Base-by-base conservation (phyloP, 257 asterid species). In the Orobanche coerulescens region DNA sequence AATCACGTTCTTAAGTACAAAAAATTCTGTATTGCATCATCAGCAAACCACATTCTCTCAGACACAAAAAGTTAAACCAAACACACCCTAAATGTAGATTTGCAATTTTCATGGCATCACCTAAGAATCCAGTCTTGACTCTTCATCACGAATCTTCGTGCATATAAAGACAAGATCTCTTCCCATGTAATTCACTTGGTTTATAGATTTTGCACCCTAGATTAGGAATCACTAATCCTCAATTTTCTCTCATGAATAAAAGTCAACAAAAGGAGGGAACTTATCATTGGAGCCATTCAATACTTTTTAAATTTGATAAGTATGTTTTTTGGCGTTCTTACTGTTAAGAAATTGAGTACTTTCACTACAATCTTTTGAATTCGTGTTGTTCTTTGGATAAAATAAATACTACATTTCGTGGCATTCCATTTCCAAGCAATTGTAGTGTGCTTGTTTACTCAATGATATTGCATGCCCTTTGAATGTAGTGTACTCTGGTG, bases 401-500 rank as follows among this genome's bases (percentile, higher is more conserved):
- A 43, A 10, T 13, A 13, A 55, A 26, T 5, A 53, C 37, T 48
- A 15, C n/a, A 24, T 15, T 67, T 53, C 16, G 4, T 49, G 22
- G 48, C 13, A 13, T 44, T 40, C 48, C 65, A 4, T 36, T 42
- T 54, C 46, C 30, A 16, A 58, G 66, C 55, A 40, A 54, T 71
- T 34, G 20, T 26, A 58, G 10, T 68, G 46, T 70, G 22, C 60
- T 39, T 65, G 65, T 25, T 44, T 33, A 59, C 63, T 75, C 31
- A 70, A 70, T 46, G 54, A 23, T 36, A 55, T 65, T 70, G 63
- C 73, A 71, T 70, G 16, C 48, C 49, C 53, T 69, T 73, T 77
- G 33, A 0, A 7, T 49, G 71, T 73, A 92, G 98, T 50, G 80
- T 87, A 43, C 80, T 88, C 47, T 93, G 98, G 98, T 93, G 98